Evolutionary conservation across 768 basidiomycete species (phyloP).

Genomic region (Sistotremastrum niveocremeum): DNA sequence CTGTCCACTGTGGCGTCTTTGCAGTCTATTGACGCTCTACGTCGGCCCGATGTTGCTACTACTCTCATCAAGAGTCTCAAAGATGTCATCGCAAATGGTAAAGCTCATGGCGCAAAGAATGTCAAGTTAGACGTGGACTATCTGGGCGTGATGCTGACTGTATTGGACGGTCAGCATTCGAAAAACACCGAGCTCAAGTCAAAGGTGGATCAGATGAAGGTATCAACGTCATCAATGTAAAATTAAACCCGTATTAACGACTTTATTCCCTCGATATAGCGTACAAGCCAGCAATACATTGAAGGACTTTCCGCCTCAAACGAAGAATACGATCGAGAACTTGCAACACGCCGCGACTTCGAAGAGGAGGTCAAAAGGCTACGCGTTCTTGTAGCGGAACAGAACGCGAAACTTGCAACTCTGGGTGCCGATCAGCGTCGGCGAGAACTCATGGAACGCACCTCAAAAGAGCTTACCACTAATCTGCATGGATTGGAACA

Average conservation of each 20-base stretch:
- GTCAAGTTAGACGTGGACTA: slow-evolving; percentile 63
- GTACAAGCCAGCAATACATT: slow-evolving; percentile 83
- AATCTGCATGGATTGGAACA: slow-evolving; percentile 69
- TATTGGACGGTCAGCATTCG: slow-evolving; percentile 49
- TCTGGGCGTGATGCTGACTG: slow-evolving; percentile 52
- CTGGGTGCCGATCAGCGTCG: slow-evolving; percentile 66
- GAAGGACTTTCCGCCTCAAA: slow-evolving; percentile 88
- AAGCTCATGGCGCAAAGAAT: slow-evolving; percentile 42
- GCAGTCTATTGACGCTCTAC: too few relatives aligned
- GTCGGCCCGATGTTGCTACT: slow-evolving; percentile 4
- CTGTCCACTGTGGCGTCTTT: too few relatives aligned
- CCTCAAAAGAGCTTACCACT: slow-evolving; percentile 65
- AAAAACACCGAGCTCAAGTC: slow-evolving; percentile 53
- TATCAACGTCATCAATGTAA: slow-evolving; percentile 16
- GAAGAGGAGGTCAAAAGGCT: slow-evolving; percentile 86
- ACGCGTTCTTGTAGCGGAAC: slow-evolving; percentile 74
- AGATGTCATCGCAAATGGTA: slow-evolving; percentile 48
- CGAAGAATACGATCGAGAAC: slow-evolving; percentile 87
- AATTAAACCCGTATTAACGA: slow-evolving; percentile 1
- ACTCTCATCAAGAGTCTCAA: slow-evolving; percentile 9
- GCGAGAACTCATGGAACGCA: slow-evolving; percentile 65
- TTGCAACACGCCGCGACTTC: slow-evolving; percentile 75
- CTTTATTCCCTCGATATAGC: slow-evolving; percentile 27
- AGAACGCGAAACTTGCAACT: slow-evolving; percentile 77
- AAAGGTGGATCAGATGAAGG: slow-evolving; percentile 81